phyloP scores from a whole-genome alignment of 1,139 yeast species.

The Arxiozyma bovina region DNA sequence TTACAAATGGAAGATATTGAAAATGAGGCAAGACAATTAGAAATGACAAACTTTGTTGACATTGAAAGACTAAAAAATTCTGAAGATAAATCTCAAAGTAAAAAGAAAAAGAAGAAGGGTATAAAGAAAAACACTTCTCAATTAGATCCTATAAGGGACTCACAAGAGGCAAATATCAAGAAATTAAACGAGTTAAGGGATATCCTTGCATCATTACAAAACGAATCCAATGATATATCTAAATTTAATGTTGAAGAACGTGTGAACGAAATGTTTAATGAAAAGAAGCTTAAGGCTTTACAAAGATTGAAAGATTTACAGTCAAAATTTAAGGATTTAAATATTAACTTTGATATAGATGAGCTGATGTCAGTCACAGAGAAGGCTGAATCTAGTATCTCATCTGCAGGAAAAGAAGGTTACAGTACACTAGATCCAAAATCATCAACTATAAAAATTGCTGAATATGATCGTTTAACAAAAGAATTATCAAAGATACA shows the following conservation, averaged over 20 bases:
- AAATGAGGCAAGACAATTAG: constrained; percentile 75
- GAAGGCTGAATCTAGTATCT: constrained; percentile 5
- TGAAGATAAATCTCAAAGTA: constrained; percentile 13
- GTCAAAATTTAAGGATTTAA: constrained; percentile 49
- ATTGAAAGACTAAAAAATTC: constrained; percentile 21
- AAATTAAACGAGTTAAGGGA: constrained; percentile 47
- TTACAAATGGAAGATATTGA: constrained; percentile 83
- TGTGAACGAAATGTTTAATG: constrained; percentile 47
- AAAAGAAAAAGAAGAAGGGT: constrained; percentile 3
- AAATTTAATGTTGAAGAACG: constrained; percentile 46
- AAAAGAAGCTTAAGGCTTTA: constrained; percentile 55
- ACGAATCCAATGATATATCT: constrained; percentile 65
- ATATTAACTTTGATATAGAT: constrained; percentile 40
- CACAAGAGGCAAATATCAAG: constrained; percentile 30
- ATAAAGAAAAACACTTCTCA: not conserved
- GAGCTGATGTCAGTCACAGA: constrained; percentile 11
- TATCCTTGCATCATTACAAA: constrained; percentile 52
- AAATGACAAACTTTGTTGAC: constrained; percentile 70
- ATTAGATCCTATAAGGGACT: not conserved
- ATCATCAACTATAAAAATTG: constrained; percentile 38
- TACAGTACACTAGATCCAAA: constrained; percentile 34
- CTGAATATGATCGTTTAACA: constrained; percentile 40
- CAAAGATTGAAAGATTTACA: constrained; percentile 60
- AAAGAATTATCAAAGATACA: constrained; percentile 27
- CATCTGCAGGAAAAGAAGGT: not conserved